Conservation (phyloP, 805 yeast species). For the Candida insectalens region DNA sequence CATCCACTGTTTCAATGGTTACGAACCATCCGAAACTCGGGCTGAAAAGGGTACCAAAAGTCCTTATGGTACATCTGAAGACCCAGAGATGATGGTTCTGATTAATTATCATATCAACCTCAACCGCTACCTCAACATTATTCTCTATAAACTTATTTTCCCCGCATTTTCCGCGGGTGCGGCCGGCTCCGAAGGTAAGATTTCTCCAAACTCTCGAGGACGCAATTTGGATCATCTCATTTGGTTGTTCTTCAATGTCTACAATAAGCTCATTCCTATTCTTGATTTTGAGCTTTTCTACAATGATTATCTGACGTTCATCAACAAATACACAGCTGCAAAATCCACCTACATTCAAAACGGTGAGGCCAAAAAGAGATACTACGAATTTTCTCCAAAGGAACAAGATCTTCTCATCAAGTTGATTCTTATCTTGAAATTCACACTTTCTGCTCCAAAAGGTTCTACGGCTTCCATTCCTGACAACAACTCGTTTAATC, state of each 20-base stretch:
- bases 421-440: constrained; percentile 44
- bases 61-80: constrained; percentile 2
- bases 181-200: constrained; percentile 1
- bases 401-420: constrained; percentile 35
- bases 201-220: constrained; percentile 11
- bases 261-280: constrained; percentile 44
- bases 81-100: constrained; percentile 13
- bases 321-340: constrained; percentile 26
- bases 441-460: constrained; percentile 31
- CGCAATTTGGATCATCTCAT: constrained; percentile 35
- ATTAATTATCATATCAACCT: constrained; percentile 27
- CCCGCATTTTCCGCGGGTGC: constrained; percentile 16
- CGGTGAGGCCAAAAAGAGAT: constrained; percentile 30
- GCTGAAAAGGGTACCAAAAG: not conserved
- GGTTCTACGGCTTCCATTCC: constrained; percentile 15
- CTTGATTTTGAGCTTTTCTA: constrained; percentile 44
- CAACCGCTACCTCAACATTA: constrained; percentile 24
- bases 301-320: constrained; percentile 41
- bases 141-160: constrained; percentile 24
- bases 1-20: constrained; percentile 22
- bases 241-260: constrained; percentile 38
- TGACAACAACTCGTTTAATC: constrained; percentile 18
- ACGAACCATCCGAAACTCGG: constrained; percentile 9
- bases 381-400: constrained; percentile 21
- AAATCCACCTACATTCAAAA: constrained; percentile 28